A percentile compares a stretch with the other conserved stretches of the same genome.
Evolutionary conservation across 495 filamentous ascomycete genomes (phyloP).

Genomic region (Lophium mytilinum): DNA sequence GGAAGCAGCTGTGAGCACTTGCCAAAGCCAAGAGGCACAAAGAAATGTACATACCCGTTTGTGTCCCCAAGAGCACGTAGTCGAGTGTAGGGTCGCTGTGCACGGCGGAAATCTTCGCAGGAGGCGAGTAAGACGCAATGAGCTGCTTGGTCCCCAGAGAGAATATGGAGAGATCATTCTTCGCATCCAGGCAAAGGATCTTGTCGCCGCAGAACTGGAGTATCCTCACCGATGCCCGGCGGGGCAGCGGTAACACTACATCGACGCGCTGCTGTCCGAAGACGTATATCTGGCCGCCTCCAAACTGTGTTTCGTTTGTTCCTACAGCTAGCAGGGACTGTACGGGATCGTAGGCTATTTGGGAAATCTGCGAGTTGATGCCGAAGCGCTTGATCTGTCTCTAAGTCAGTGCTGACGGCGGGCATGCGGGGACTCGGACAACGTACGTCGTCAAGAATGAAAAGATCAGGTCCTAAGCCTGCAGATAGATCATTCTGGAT

Average conservation of each 20-base stretch:
- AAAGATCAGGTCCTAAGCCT: constrained; percentile 62
- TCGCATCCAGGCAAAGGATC: constrained; percentile 71
- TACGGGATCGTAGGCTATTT: constrained; percentile 81
- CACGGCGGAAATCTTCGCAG: constrained; percentile 61
- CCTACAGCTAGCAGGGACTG: constrained; percentile 93
- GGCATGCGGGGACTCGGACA: constrained; percentile 15
- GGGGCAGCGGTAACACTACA: constrained; percentile 55
- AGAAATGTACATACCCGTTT: constrained; percentile 20
- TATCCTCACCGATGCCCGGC: constrained; percentile 58
- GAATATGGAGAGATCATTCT: constrained; percentile 74
- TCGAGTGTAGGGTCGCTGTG: constrained; percentile 80
- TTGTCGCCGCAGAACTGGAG: constrained; percentile 73
- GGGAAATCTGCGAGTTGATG: constrained; percentile 72
- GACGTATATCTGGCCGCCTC: constrained; percentile 76
- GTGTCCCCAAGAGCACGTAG: constrained; percentile 59
- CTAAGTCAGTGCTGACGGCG: background rate
- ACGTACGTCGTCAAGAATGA: constrained; percentile 69
- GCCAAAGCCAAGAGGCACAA: background rate
- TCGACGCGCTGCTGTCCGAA: constrained; percentile 78
- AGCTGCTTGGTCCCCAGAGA: constrained; percentile 57
- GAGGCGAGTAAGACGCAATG: constrained; percentile 58
- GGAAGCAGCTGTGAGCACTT: constrained; percentile 1
- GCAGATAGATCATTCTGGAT: constrained; percentile 85
- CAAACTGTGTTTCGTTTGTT: constrained; percentile 68
- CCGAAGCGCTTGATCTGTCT: constrained; percentile 68